These are phyloP conservation scores for Venturia aucupariae DNA, from an alignment of 2,329 filamentous ascomycete species.

Conservation along the genomic window DNA sequence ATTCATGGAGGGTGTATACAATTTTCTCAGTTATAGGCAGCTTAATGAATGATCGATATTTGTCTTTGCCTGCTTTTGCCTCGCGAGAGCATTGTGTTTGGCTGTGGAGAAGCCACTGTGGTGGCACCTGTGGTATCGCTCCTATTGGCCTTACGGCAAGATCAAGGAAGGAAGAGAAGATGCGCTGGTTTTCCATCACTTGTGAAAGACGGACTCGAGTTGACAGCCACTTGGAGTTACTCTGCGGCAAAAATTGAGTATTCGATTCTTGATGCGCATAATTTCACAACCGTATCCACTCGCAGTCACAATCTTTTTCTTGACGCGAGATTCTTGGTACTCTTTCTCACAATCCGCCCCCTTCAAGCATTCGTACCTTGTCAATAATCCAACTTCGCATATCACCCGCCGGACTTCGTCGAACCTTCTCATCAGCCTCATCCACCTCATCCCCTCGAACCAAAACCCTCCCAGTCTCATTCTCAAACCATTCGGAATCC, in stretches of 20 bases:
- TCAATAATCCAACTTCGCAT: slow-evolving; percentile 6
- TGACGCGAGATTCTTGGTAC: neutral
- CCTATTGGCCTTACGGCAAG: neutral
- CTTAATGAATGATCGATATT: too few species aligned
- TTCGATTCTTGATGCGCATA: neutral
- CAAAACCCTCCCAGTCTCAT: neutral
- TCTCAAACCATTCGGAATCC: neutral
- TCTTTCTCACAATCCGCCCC: neutral
- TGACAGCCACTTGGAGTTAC: too few species aligned
- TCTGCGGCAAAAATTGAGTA: neutral
- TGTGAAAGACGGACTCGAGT: neutral
- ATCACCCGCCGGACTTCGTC: neutral
- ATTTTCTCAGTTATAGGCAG: too few species aligned
- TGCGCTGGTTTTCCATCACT: neutral
- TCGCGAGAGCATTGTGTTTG: too few species aligned
- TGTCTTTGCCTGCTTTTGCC: neutral
- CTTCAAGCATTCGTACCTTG: neutral
- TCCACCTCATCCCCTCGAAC: neutral
- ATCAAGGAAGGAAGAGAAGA: neutral
- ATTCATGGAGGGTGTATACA: too few species aligned
- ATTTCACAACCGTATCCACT: neutral
- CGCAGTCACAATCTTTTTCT: neutral
- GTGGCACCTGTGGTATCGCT: neutral
- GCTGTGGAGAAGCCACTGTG: too few species aligned
- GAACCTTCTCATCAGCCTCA: neutral